phyloP scores from a whole-genome alignment of 2,329 filamentous ascomycete genomes.

The Phyllosticta paracitricarpa region DNA sequence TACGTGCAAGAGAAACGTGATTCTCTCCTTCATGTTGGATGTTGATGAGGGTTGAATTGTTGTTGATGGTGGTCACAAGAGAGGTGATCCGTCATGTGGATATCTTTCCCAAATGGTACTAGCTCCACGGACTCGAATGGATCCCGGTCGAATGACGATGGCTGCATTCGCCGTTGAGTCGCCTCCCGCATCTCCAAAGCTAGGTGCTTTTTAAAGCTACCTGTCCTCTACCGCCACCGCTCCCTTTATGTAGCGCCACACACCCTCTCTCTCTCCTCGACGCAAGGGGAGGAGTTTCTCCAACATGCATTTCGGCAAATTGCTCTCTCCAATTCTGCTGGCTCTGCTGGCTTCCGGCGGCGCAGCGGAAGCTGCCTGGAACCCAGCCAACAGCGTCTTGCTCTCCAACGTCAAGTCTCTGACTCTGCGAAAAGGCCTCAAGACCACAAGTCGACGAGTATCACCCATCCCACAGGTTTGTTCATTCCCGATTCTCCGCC shows the following conservation, averaged over 20 bases:
- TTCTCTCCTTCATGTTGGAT: constrained; percentile 58
- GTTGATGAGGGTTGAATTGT: background rate
- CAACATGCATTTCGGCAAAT: constrained; percentile 22
- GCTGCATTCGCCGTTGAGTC: background rate
- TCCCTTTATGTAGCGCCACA: constrained; percentile 3
- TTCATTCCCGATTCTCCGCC: background rate
- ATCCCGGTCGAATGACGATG: background rate
- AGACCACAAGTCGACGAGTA: constrained; percentile 68
- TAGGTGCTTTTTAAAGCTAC: background rate
- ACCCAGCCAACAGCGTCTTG: constrained; percentile 42
- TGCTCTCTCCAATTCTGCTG: constrained; percentile 25
- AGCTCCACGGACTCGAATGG: background rate
- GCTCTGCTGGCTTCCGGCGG: constrained; percentile 16
- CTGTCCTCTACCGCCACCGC: constrained; percentile 8
- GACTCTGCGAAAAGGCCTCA: constrained; percentile 58
- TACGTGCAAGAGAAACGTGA: constrained; percentile 60
- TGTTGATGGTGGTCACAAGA: constrained; percentile 3
- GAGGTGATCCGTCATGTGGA: background rate
- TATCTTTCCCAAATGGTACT: background rate
- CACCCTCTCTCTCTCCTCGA: background rate
- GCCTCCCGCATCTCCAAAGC: background rate
- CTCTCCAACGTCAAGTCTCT: constrained; percentile 63
- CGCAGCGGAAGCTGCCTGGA: constrained; percentile 21
- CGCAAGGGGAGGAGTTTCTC: background rate
- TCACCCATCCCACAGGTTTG: constrained; percentile 53